These are phyloP conservation scores for Tulasnella sp. DNA, from an alignment of 768 basidiomycete species.

Conservation along the genomic window DNA sequence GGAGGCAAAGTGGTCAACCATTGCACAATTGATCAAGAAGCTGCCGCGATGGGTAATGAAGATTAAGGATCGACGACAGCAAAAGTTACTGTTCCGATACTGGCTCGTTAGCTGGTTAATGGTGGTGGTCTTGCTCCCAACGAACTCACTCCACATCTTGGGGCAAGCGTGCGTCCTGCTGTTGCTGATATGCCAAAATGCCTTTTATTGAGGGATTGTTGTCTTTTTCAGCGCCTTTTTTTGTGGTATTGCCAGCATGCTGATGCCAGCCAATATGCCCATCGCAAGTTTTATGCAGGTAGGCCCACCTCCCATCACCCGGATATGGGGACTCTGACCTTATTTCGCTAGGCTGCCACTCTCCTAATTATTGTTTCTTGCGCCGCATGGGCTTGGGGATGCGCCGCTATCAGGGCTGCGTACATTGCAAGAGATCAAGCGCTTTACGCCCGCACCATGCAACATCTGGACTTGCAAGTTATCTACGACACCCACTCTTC, in stretches of 20 bases:
- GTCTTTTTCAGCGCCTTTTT: conserved; percentile 11
- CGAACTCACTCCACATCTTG: neutral
- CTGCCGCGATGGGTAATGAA: neutral
- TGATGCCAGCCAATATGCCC: conserved; percentile 11
- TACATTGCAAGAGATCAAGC: neutral
- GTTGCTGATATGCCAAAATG: too few relatives aligned
- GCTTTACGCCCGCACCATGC: neutral
- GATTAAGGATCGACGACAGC: conserved; percentile 5
- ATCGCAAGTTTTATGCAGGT: conserved; percentile 4
- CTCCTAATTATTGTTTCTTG: neutral
- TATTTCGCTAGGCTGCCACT: neutral
- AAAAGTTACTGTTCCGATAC: conserved; percentile 3
- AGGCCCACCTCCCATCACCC: neutral
- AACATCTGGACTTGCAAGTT: neutral
- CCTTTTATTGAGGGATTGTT: neutral
- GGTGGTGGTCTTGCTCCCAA: neutral
- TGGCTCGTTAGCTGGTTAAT: conserved; percentile 4
- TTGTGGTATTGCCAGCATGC: conserved; percentile 3
- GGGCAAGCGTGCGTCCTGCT: conserved; percentile 2
- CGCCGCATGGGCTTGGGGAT: conserved; percentile 10
- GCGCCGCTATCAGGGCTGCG: conserved; percentile 7
- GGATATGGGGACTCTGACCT: too few relatives aligned
- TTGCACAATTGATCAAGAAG: neutral
- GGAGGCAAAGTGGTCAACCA: neutral
- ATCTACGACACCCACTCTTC: neutral